phyloP scores from a whole-genome alignment of 2,329 filamentous ascomycete genomes.

The Fusarium begoniae region DNA sequence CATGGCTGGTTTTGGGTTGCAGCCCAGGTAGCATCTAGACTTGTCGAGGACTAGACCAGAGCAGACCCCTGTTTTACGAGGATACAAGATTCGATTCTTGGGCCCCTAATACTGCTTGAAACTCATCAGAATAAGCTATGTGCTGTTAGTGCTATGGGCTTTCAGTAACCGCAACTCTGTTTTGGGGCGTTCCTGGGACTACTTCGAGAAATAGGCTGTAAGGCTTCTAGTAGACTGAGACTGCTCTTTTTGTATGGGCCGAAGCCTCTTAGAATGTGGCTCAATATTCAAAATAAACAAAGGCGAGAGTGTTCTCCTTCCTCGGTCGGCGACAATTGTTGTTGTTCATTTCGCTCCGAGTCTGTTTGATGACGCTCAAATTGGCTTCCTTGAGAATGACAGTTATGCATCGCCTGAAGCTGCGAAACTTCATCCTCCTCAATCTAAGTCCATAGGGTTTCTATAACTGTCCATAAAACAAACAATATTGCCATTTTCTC shows the following conservation, averaged over 20 bases:
- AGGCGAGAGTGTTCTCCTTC: not conserved
- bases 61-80: not conserved
- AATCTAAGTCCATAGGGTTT: slow-evolving; percentile 29
- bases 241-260: not conserved
- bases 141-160: slow-evolving; percentile 9
- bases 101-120: not conserved
- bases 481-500: slow-evolving; percentile 4
- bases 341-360: not conserved
- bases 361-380: not conserved
- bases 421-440: slow-evolving; percentile 27
- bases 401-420: slow-evolving; percentile 26
- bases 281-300: not conserved
- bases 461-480: slow-evolving; percentile 27
- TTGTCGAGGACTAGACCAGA: not conserved
- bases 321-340: not conserved
- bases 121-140: slow-evolving; percentile 5
- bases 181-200: slow-evolving; percentile 17
- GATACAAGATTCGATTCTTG: slow-evolving; percentile 4
- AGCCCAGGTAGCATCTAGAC: not conserved
- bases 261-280: not conserved
- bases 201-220: not conserved
- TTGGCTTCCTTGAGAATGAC: slow-evolving; percentile 1
- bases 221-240: not conserved
- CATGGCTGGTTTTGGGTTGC: slow-evolving; percentile 5
- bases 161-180: slow-evolving; percentile 21